A percentile compares a stretch with the other conserved stretches of the same genome.
These are phyloP conservation scores for Acaromyces ingoldii DNA, from an alignment of 1,284 basidiomycete genomes.

Conservation along the genomic window DNA sequence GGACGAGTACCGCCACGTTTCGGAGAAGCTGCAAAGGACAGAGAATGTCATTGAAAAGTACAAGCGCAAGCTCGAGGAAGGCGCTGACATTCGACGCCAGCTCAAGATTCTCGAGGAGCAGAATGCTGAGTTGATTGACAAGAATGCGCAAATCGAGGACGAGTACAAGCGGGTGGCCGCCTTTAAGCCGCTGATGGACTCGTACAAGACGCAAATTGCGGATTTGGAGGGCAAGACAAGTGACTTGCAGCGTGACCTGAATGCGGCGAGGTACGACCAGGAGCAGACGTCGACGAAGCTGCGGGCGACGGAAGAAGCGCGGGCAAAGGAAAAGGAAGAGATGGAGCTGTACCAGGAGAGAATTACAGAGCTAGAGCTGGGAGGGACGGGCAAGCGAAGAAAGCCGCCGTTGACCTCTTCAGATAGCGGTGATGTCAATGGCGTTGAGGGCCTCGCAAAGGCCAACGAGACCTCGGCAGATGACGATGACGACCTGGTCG, in stretches of 20 bases:
- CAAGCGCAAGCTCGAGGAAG: slow-evolving; percentile 95
- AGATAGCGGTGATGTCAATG: slow-evolving; percentile 21
- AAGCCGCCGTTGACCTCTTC: slow-evolving; percentile 17
- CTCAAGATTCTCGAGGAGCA: slow-evolving; percentile 84
- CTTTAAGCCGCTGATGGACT: slow-evolving; percentile 84
- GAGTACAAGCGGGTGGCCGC: slow-evolving; percentile 79
- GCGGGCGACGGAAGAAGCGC: slow-evolving; percentile 60
- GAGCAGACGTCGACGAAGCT: slow-evolving; percentile 31
- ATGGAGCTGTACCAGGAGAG: slow-evolving; percentile 84
- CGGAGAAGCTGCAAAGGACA: slow-evolving; percentile 82
- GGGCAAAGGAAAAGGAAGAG: slow-evolving; percentile 73
- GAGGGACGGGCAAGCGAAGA: slow-evolving; percentile 53
- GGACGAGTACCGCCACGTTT: slow-evolving; percentile 74
- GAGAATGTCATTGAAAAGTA: slow-evolving; percentile 99
- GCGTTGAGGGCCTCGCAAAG: slow-evolving; percentile 27
- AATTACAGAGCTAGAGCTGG: slow-evolving; percentile 77
- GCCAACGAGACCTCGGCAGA: slow-evolving; percentile 20
- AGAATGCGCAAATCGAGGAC: slow-evolving; percentile 81
- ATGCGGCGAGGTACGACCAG: slow-evolving; percentile 30
- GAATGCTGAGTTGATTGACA: slow-evolving; percentile 83
- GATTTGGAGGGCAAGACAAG: slow-evolving; percentile 71
- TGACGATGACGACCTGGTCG: slow-evolving; percentile 53
- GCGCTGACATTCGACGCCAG: slow-evolving; percentile 76
- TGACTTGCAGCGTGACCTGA: slow-evolving; percentile 61
- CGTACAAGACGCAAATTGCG: slow-evolving; percentile 80